phyloP scores from a whole-genome alignment of 768 basidiomycete species.

The Podaxis rugospora region DNA sequence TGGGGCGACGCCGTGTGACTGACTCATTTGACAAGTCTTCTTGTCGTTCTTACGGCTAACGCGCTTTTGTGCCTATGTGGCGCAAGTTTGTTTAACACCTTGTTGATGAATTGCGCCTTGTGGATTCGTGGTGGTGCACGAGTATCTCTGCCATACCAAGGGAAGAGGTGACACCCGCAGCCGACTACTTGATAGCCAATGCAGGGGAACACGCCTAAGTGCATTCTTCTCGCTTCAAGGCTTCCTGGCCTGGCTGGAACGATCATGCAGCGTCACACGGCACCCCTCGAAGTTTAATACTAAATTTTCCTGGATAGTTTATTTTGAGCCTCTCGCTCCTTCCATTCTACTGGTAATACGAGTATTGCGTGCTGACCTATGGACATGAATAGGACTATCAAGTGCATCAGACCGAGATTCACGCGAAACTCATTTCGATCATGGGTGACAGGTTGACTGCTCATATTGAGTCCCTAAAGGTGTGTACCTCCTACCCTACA shows the following conservation, averaged over 20 bases:
- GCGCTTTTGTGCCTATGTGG: neutral
- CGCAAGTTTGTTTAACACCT: neutral
- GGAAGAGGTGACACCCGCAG: neutral
- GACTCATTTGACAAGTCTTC: neutral
- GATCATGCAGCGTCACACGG: neutral
- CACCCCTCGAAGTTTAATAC: neutral
- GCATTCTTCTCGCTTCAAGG: neutral
- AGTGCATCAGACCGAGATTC: slow-evolving; percentile 99
- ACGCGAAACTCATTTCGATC: slow-evolving; percentile 94
- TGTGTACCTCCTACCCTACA: slow-evolving; percentile 20
- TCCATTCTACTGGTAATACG: neutral
- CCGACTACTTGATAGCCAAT: neutral
- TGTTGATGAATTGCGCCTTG: neutral
- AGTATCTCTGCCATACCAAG: neutral
- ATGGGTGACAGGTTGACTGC: slow-evolving; percentile 92
- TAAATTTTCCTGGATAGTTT: neutral
- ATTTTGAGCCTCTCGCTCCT: neutral
- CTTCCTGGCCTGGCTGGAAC: neutral
- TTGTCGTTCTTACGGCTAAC: neutral
- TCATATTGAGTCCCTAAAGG: slow-evolving; percentile 82
- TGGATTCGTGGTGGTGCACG: neutral
- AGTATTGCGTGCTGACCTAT: neutral
- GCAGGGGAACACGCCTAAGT: neutral
- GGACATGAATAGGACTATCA: slow-evolving; percentile 73
- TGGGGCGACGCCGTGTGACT: neutral